Conservation (phyloP, 1,284 basidiomycete species). For the Ustilago trichophora region DNA sequence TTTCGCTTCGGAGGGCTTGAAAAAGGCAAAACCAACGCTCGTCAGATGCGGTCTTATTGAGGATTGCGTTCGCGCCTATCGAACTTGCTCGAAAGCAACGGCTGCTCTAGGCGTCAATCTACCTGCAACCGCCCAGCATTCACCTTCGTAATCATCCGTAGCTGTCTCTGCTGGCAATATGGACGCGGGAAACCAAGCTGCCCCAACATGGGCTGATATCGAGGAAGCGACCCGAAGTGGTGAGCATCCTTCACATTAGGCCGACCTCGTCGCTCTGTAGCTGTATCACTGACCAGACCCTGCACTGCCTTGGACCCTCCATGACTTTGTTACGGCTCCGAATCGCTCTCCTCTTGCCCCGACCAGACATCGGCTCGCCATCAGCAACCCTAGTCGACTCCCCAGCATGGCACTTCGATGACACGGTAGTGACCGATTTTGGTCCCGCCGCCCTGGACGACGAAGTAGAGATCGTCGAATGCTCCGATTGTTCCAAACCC, state of each 20-base stretch:
- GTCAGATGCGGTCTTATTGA: too few relatives aligned
- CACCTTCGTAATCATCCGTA: too few relatives aligned
- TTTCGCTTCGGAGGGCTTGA: too few relatives aligned
- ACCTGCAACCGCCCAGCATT: too few relatives aligned
- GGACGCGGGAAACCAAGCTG: background rate
- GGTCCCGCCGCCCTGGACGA: slow-evolving; percentile 59
- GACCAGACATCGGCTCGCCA: slow-evolving; percentile 30
- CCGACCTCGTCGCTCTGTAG: too few relatives aligned
- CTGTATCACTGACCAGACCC: too few relatives aligned
- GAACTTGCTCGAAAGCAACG: too few relatives aligned
- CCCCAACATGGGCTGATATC: slow-evolving; percentile 45
- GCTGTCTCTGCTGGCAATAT: slow-evolving; percentile 1
- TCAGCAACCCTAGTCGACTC: slow-evolving; percentile 18
- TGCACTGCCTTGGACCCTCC: too few relatives aligned
- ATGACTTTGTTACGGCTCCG: background rate
- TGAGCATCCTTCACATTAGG: slow-evolving; percentile 18
- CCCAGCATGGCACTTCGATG: slow-evolving; percentile 57
- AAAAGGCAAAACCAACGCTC: too few relatives aligned
- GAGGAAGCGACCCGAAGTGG: slow-evolving; percentile 45
- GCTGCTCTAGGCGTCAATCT: too few relatives aligned
- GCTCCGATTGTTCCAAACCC: slow-evolving; percentile 52
- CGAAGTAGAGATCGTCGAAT: slow-evolving; percentile 56
- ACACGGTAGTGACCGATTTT: slow-evolving; percentile 62
- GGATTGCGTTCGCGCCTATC: too few relatives aligned
- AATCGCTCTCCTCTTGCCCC: background rate